phyloP scores from a whole-genome alignment of 163 green algal genomes.

The Picocystis sp. region DNA sequence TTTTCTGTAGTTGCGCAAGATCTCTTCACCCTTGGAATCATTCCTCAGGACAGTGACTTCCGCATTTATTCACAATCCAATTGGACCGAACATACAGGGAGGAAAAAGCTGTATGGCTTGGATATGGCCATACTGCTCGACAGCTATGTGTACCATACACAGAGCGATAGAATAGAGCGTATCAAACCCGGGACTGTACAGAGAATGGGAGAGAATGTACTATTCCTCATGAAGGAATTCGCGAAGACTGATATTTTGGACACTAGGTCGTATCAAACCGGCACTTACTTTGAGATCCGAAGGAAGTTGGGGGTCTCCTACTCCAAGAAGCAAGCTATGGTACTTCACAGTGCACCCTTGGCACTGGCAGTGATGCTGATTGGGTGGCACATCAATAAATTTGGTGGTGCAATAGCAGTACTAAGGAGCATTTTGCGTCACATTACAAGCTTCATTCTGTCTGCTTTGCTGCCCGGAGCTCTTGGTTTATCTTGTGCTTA shows the following conservation, averaged over 20 bases:
- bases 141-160: conserved; percentile 46
- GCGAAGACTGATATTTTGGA: neutral
- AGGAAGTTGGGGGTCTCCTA: no score
- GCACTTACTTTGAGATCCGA: no score
- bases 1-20: conserved; percentile 25
- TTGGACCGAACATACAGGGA: no score
- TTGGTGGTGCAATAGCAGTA: no score
- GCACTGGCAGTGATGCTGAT: no score
- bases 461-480: no score
- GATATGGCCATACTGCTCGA: conserved; percentile 52
- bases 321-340: no score
- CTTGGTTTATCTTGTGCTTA: no score
- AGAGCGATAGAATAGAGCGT: conserved; percentile 25
- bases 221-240: conserved; percentile 24
- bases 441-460: no score
- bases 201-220: conserved; percentile 34
- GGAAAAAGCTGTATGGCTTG: conserved; percentile 24
- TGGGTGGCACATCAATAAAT: no score
- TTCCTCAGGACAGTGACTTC: conserved; percentile 59
- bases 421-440: no score
- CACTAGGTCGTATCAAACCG: neutral
- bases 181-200: conserved; percentile 40
- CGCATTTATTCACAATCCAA: conserved; percentile 28
- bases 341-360: no score
- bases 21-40: conserved; percentile 32